Evolutionary conservation across 75 land plant genomes (phyloP), one percentile per base, ranked within the genome.

Genomic region (Sequoia sempervirens): DNA sequence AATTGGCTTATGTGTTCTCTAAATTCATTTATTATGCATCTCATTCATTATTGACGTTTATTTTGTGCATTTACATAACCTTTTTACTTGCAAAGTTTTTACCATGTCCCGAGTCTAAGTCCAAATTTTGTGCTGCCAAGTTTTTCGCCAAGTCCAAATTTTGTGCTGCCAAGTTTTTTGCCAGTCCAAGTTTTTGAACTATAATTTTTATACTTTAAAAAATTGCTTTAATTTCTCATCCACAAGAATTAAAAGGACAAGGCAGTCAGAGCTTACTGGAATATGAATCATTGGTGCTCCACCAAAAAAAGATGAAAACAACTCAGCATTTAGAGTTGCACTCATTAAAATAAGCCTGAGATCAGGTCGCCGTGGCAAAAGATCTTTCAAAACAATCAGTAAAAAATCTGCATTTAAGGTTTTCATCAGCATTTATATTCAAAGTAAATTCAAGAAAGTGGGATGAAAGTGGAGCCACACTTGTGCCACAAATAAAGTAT

Each of bases 251-350:
- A 82, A 82, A 82, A 17, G 81, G 12, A 82, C 32, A 34, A 72
- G 47, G 41, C 30, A 79, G 30, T n/a, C 30, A 15, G n/a, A 68
- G 32, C 89, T 88, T 85, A 95, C 97, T 36, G 97, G 99, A 83
- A 97, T 95, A 83, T 95, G 97, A 40, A 91, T 87, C 70, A 86
- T 95, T 2, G 99, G 99, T 66, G 99, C 99, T 76, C 88, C 89
- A 32, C 85, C 86, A 89, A 95, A 97, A 87, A 85, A 97, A 64
- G 84, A 85, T 14, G 99, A 97, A 74, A 97, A 97, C 0, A 97
- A 84, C 82, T 97, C 95, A 72, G 99, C 99, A 92, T 97, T 97
- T 36, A 97, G 84, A 50, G 99, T 97, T 56, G 99, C 99, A 90
- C 99, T 97, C 99, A 97, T 97, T 56, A 97, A 89, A 82, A 97